These are phyloP conservation scores for Aspergillus homomorphus DNA, from an alignment of 495 filamentous ascomycete genomes.

Conservation along the genomic window DNA sequence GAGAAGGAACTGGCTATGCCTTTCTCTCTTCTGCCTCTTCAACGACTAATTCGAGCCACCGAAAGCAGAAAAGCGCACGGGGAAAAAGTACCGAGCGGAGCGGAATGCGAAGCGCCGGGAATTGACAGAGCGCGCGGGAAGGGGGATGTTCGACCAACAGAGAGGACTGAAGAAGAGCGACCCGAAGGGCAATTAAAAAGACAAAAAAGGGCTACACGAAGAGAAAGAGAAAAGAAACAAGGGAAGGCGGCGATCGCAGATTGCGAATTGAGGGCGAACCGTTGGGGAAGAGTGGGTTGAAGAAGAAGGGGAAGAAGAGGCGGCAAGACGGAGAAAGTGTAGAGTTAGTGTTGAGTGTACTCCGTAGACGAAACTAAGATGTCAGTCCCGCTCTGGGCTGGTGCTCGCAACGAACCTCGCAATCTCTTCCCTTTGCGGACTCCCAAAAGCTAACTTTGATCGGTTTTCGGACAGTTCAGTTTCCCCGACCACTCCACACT, in stretches of 20 bases:
- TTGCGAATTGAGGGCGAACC: background rate
- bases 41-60: background rate
- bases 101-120: background rate
- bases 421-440: background rate
- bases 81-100: slow-evolving; percentile 1
- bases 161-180: background rate
- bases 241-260: background rate
- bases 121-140: background rate
- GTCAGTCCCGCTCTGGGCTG: too few species aligned
- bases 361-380: too few species aligned
- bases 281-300: background rate
- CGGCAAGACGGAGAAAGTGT: background rate
- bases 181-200: background rate
- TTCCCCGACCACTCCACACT: background rate
- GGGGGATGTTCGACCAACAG: background rate
- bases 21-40: background rate
- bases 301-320: background rate
- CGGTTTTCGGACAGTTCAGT: background rate
- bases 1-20: background rate
- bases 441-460: background rate
- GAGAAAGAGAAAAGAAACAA: background rate
- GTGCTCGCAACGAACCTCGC: background rate
- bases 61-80: background rate
- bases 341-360: background rate
- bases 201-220: background rate